Base-by-base conservation (phyloP, 768 basidiomycete species). In the Mycena crocata region DNA sequence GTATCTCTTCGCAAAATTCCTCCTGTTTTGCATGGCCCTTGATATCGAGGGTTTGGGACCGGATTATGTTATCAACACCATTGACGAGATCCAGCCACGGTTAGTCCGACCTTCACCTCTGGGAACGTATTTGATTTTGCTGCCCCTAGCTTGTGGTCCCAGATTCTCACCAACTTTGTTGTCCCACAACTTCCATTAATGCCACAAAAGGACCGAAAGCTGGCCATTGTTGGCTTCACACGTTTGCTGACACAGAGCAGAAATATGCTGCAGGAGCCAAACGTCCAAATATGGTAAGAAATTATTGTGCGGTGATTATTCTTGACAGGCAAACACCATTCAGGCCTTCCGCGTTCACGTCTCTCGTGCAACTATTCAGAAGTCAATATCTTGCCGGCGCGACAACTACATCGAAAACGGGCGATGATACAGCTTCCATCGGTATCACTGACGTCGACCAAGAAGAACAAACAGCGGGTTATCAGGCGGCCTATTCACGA, bases 401-500 rank as follows among this genome's bases (percentile, higher is more conserved):
- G 55, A 82, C 82, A 37, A 78, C 78, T 8, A 67, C 71, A 10
- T 65, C 77, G 37, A 76, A 74, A 39, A 70, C 77, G 7, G 77
- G 74, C 57, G 82, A 89, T 50, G 76, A 66, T 30, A 49, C 51
- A 8, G 28, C 83, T 10, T 80, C 87, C 48, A 81, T 83, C 0
- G 88, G 87, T 0, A 74, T 94, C 37, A 93, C 93, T 1, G 88
- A 87, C 57, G 89, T 98, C 49, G 97, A 98, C 75, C 90, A 89
- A 66, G 97, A 98, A 74, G 96, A 98, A 74, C 92, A 93, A 75
- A 86, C 87, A 2, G 91, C 92, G 8, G 94, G 95, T 1, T 98
- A 98, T 79, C 98, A 99, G 74, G 94, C 95, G 0, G 93, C 95
- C 5, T 99, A 96, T 81, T 95, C 95, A 56, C 88, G 92, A 37